Evolutionary conservation across 345 rosid genomes (phyloP).

Genomic region (Gossypium sturtianum): DNA sequence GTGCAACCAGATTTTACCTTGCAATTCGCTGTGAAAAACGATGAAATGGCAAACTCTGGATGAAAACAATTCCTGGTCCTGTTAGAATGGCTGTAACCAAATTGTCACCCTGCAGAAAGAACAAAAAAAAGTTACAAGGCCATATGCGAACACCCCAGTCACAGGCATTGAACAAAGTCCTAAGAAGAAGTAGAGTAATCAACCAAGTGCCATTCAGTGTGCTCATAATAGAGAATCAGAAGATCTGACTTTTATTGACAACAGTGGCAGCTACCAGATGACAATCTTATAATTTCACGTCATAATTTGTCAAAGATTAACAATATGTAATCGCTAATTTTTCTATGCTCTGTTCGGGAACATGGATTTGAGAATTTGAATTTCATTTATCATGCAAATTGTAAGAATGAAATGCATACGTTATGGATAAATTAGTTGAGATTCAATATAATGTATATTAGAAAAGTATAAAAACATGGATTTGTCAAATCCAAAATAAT

Average conservation of each 20-base stretch:
- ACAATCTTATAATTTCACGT: not conserved
- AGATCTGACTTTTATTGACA: not conserved
- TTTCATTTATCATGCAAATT: no score
- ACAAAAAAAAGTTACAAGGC: not conserved
- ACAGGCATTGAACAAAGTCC: not conserved
- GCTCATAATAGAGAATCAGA: not conserved
- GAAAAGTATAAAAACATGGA: no score
- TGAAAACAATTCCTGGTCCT: slow-evolving; percentile 98
- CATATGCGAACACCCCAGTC: not conserved
- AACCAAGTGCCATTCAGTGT: not conserved
- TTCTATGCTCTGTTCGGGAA: no score
- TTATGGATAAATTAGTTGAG: no score
- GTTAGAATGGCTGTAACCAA: slow-evolving; percentile 73
- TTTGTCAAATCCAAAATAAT: no score
- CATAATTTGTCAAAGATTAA: not conserved
- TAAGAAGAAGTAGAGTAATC: not conserved
- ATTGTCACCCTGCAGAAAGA: slow-evolving; percentile 70
- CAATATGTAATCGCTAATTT: not conserved
- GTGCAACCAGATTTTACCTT: slow-evolving; percentile 39
- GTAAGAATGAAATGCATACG: no score
- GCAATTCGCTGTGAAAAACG: slow-evolving; percentile 88
- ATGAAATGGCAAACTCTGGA: slow-evolving; percentile 92
- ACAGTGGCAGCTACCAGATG: not conserved
- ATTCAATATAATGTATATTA: no score
- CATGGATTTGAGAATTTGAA: no score